A percentile compares a stretch with the other conserved stretches of the same genome.
Conservation (phyloP, 164 flowering plant genomes). For the Liquidambar formosana region DNA sequence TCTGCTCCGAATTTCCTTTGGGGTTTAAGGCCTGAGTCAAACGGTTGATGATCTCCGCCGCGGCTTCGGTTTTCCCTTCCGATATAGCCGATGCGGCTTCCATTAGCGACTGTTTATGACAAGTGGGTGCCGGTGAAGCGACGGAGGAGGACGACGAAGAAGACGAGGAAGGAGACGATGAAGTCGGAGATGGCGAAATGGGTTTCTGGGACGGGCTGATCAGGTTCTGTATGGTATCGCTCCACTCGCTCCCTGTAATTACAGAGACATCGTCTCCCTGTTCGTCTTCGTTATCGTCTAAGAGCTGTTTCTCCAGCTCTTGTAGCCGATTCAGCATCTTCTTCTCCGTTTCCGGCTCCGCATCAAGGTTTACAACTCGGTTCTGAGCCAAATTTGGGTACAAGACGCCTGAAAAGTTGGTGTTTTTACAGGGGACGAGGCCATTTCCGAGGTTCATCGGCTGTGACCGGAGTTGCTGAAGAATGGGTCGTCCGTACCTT, state of each 20-base stretch:
- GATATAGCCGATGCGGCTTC: slow-evolving; percentile 73
- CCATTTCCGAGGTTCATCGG: slow-evolving; percentile 2
- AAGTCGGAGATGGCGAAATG: slow-evolving; percentile 41
- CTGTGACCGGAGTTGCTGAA: slow-evolving; percentile 34
- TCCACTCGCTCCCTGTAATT: slow-evolving; percentile 74
- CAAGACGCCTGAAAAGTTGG: slow-evolving; percentile 8
- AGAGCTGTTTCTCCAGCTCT: slow-evolving; percentile 72
- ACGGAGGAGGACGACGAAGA: slow-evolving; percentile 30
- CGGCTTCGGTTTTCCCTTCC: slow-evolving; percentile 56
- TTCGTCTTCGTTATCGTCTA: slow-evolving; percentile 51
- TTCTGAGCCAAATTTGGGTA: slow-evolving; percentile 20
- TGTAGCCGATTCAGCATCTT: slow-evolving; percentile 59
- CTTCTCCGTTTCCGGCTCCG: slow-evolving; percentile 44
- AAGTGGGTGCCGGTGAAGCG: slow-evolving; percentile 26
- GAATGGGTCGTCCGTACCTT: slow-evolving; percentile 26
- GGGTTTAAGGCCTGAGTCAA: slow-evolving; percentile 34
- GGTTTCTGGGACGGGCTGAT: slow-evolving; percentile 30
- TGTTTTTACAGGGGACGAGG: background rate
- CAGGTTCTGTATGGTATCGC: slow-evolving; percentile 69
- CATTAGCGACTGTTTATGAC: slow-evolving; percentile 46
- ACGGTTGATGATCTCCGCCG: slow-evolving; percentile 55
- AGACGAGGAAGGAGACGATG: slow-evolving; percentile 49
- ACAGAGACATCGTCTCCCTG: slow-evolving; percentile 47
- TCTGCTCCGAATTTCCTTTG: slow-evolving; percentile 60
- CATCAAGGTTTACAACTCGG: background rate